Evolutionary conservation across 257 asterid species (phyloP), one percentile per base, ranked within the genome.

Genomic region (Lithospermum erythrorhizon): DNA sequence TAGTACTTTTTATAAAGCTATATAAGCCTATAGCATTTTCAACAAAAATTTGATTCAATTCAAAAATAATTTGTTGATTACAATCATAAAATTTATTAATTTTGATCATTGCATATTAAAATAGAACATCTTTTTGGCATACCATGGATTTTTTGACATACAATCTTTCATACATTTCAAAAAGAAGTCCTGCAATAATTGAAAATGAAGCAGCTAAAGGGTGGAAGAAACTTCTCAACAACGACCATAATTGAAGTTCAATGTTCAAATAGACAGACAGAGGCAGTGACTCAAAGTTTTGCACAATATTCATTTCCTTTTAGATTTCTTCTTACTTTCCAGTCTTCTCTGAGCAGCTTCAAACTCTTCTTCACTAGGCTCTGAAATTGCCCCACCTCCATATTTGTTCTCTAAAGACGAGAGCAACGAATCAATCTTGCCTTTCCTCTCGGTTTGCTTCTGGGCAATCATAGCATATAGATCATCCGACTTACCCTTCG

Each of bases 291-390:
- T n/a, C 45, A 32, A 32, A 3, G 9, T 32, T 32, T 9, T 32
- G 7, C 55, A 35, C 61, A 58, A 29, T 62, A 37, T 75, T 73
- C 83, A 85, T 87, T 19, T 78, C 65, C 76, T 87, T 88, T 58
- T 87, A 32, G 89, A 84, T 58, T 61, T 68, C 75, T 68, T 82
- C 61, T 86, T 95, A 3, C 30, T 27, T 27, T 27, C 30, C 3
- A 91, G 78, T 68, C 70, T 91, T 58, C 45, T 71, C 29, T 80
- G 81, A 66, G 90, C 84, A 69, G 97, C 95, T 86, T 86, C 95
- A 52, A 91, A 88, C 70, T 91, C 98, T 74, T 84, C 97, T 67
- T 91, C 95, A 63, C 85, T 86, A 30, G 98, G 98, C 66, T 88
- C 89, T 2, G 85, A 66, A 47, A 45, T 68, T 35, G 79, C 63